These are phyloP conservation scores for Henckelia pumila DNA, from an alignment of 257 asterid species.

Conservation along the genomic window DNA sequence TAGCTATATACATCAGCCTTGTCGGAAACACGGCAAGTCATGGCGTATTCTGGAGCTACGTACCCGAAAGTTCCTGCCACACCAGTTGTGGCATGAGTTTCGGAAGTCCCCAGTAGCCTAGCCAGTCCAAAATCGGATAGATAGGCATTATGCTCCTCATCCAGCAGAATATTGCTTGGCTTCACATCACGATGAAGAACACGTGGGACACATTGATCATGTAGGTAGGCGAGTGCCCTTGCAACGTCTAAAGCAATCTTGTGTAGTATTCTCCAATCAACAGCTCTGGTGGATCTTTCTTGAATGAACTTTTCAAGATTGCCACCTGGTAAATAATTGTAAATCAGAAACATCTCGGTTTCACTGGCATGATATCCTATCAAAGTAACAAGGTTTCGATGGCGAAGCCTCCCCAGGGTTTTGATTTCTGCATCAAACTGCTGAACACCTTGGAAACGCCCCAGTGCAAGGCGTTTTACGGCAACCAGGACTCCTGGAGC, in stretches of 20 bases:
- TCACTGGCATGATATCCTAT: conserved; percentile 90
- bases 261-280: conserved; percentile 83
- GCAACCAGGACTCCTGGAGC: conserved; percentile 84
- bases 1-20: conserved; percentile 95
- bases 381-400: conserved; percentile 62
- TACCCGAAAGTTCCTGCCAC: conserved; percentile 94
- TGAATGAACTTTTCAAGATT: conserved; percentile 80
- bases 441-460: conserved; percentile 68
- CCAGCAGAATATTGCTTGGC: conserved; percentile 84
- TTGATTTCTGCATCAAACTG: conserved; percentile 56
- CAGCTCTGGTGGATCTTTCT: conserved; percentile 70
- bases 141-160: conserved; percentile 77
- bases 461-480: conserved; percentile 73
- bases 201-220: conserved; percentile 89
- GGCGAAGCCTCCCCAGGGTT: conserved; percentile 54
- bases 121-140: conserved; percentile 89
- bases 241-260: conserved; percentile 85
- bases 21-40: conserved; percentile 94
- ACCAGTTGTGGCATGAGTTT: conserved; percentile 86
- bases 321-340: conserved; percentile 79
- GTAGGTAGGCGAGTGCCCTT: conserved; percentile 81
- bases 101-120: conserved; percentile 74
- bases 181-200: conserved; percentile 96
- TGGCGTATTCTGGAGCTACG: conserved; percentile 94
- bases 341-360: conserved; percentile 83